Evolutionary conservation across 208 protist species (phyloP), one percentile per base, ranked within the genome.

Genomic region (Trypanosoma caninum): DNA sequence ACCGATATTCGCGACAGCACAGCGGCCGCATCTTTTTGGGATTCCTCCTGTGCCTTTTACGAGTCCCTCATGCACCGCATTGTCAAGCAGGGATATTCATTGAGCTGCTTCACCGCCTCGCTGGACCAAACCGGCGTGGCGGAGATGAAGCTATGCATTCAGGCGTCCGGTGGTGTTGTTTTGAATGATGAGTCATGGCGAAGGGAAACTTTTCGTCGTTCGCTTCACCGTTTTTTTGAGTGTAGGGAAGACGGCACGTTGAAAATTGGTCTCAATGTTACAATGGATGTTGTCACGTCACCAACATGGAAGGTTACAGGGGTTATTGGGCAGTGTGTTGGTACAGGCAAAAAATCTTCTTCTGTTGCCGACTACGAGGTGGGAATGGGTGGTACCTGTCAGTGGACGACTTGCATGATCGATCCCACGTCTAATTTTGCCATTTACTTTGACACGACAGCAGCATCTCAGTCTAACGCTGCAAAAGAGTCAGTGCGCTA

Each of bases 181-280:
- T 81, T 99, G 20, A 85, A 98, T 54, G 90, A 96, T 20, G 98
- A 99, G 79, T 94, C 89, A 50, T 99, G 99, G 91, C 76, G 78
- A 34, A 92, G 96, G 74, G 74, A 94, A 69, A 89, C 97, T 8
- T 99, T 99, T 78, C 87, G 91, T 58, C 73, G 98, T 52, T 98
- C 96, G 1, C 88, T 98, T 41, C 54, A 90, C 23, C 85, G 87
- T 52, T 86, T 97, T 53, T 94, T 98, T 56, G 96, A 92, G 31
- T 63, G 78, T 1, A 74, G 85, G 20, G 65, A 82, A 14, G 69
- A 95, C 18, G 90, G 85, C n/a, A 58, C 78, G 18, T 76, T 98
- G 20, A 72, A 82, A n/a, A 90, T 98, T 78, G 97, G 78, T 40
- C 98, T 98, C 63, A 97, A 98, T 59, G 97, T 87, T 46, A 94